A percentile compares a stretch with the other conserved stretches of the same genome.
phyloP scores from a whole-genome alignment of 768 basidiomycete species.

The Auricularia sp. region DNA sequence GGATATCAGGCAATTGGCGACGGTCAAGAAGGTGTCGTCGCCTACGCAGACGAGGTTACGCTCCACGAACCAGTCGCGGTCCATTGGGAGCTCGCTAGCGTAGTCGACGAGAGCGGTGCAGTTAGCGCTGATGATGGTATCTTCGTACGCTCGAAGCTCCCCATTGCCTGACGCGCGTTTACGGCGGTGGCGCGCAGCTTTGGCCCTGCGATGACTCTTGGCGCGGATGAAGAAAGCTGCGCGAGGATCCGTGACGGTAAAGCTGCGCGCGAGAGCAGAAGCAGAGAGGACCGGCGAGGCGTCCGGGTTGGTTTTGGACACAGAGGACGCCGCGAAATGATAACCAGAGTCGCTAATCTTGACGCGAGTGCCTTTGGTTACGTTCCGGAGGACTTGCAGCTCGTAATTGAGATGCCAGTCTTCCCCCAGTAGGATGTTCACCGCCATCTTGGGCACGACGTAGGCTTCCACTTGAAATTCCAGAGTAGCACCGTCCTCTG shows the following conservation, averaged over 20 bases:
- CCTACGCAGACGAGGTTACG: neutral
- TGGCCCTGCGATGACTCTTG: neutral
- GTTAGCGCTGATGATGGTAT: conserved; percentile 2
- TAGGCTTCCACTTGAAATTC: neutral
- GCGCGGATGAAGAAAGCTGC: neutral
- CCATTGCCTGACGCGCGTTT: neutral
- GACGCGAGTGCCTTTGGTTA: neutral
- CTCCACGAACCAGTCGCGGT: neutral
- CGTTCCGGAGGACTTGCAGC: conserved; percentile 1
- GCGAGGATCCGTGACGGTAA: neutral
- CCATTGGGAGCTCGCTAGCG: neutral
- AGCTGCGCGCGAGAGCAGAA: neutral
- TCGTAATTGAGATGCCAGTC: conserved; percentile 18
- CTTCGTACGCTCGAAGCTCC: neutral
- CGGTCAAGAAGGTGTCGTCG: neutral
- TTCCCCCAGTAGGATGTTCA: conserved; percentile 26
- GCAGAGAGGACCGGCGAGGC: neutral
- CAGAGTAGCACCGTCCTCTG: neutral
- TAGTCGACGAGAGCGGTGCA: neutral
- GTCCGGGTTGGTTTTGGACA: neutral
- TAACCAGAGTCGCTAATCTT: neutral
- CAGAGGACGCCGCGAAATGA: neutral
- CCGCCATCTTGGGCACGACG: conserved; percentile 19
- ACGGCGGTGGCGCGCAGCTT: neutral
- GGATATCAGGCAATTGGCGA: neutral